phyloP scores from a whole-genome alignment of 163 green algal species.

The Chloroidium sp. region DNA sequence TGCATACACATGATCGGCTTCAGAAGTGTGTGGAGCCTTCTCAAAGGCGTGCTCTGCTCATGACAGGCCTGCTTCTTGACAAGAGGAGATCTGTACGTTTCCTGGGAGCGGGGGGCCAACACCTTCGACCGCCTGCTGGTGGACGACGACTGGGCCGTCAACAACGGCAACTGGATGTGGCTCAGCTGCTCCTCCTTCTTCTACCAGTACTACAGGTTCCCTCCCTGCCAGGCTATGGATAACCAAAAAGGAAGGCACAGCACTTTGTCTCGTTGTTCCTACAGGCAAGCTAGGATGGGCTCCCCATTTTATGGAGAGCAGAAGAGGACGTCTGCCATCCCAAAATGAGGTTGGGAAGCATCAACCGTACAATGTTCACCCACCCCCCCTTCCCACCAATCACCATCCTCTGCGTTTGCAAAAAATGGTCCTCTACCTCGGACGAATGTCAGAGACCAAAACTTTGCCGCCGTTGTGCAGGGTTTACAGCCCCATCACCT shows the following conservation, averaged over 20 bases:
- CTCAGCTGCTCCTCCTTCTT: slow-evolving; percentile 77
- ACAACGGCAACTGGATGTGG: slow-evolving; percentile 93
- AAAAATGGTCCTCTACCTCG: no score
- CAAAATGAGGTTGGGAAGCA: no score
- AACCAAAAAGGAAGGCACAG: no score
- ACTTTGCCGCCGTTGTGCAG: slow-evolving; percentile 24
- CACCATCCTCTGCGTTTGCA: no score
- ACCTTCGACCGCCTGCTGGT: slow-evolving; percentile 86
- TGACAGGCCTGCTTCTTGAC: slow-evolving; percentile 88
- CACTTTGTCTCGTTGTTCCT: no score
- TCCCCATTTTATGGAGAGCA: no score
- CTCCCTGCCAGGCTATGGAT: background rate
- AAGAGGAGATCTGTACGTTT: slow-evolving; percentile 79
- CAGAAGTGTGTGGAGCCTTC: no score
- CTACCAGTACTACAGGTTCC: slow-evolving; percentile 36
- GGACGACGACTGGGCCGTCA: slow-evolving; percentile 56
- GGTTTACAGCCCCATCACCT: slow-evolving; percentile 82
- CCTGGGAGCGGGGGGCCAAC: slow-evolving; percentile 74
- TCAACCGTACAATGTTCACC: no score
- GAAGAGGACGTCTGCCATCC: no score
- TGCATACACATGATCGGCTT: no score
- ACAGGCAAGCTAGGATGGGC: no score
- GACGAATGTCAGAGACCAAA: background rate
- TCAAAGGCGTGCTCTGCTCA: background rate
- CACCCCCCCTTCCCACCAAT: no score